Conservation (phyloP, 225 moss, liverwort and hornwort genomes). For the Polytrichum commune region DNA sequence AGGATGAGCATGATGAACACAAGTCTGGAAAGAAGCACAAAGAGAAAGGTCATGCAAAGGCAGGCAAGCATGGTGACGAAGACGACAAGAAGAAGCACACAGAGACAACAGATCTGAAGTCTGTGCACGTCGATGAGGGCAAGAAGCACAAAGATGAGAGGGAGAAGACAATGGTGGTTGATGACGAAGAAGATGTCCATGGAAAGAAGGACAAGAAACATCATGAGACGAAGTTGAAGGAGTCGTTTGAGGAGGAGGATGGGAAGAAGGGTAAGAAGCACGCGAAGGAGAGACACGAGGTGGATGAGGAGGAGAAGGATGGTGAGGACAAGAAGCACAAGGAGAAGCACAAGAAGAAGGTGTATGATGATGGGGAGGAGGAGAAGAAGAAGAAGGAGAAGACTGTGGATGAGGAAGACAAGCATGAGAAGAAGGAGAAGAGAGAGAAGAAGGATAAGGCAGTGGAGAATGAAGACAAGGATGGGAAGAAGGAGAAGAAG, state of each 20-base stretch:
- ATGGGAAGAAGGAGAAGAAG: constrained; percentile 20
- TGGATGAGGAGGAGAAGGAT: constrained; percentile 18
- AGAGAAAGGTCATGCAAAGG: background rate
- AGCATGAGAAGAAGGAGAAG: constrained; percentile 22
- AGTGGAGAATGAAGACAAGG: constrained; percentile 14
- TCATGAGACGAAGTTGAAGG: constrained; percentile 17
- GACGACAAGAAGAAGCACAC: constrained; percentile 17
- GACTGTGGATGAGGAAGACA: constrained; percentile 14
- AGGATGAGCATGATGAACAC: constrained; percentile 6
- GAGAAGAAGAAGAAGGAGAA: constrained; percentile 28
- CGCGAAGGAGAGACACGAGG: constrained; percentile 23
- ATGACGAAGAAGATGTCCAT: constrained; percentile 22
- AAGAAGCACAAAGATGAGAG: constrained; percentile 30
- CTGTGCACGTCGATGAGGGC: constrained; percentile 32
- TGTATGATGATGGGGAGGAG: constrained; percentile 10
- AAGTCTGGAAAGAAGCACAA: constrained; percentile 12
- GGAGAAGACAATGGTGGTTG: constrained; percentile 26
- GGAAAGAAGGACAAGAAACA: constrained; percentile 35
- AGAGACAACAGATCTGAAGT: constrained; percentile 34
- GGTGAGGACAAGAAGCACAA: constrained; percentile 35
- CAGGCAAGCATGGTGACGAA: background rate
- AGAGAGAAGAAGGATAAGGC: constrained; percentile 15
- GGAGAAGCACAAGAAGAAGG: constrained; percentile 38
- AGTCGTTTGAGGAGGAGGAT: constrained; percentile 25
- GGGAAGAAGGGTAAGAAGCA: constrained; percentile 31